These are phyloP conservation scores for Byssochlamys sp. DNA, from an alignment of 2,329 filamentous ascomycete species.

Conservation along the genomic window DNA sequence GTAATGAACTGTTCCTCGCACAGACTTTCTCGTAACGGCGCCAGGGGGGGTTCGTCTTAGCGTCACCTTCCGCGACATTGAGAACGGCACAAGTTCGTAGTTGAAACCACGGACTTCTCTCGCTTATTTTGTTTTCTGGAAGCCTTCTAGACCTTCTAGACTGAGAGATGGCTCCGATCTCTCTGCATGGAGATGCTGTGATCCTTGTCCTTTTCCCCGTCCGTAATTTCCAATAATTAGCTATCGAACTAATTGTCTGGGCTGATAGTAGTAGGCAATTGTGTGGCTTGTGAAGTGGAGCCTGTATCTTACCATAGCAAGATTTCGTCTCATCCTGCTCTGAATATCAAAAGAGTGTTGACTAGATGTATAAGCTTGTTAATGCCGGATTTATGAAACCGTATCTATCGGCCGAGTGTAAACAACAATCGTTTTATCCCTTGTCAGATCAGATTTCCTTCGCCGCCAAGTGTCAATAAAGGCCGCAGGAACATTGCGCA, in stretches of 20 bases:
- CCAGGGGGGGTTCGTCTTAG: not conserved
- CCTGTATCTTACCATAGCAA: not conserved
- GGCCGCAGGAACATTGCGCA: not conserved
- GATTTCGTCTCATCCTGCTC: not conserved
- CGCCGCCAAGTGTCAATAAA: not conserved
- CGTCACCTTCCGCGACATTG: not conserved
- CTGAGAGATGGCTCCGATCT: not conserved
- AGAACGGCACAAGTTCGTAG: not conserved
- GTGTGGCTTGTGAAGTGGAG: not conserved
- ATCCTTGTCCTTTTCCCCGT: not conserved
- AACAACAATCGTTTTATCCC: not conserved
- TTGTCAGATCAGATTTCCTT: not conserved
- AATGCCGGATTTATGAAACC: not conserved
- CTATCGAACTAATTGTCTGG: not conserved
- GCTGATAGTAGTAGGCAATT: not conserved
- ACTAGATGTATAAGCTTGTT: not conserved
- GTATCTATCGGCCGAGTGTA: not conserved
- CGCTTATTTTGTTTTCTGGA: not conserved
- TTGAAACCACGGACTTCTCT: not conserved
- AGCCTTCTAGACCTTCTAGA: not conserved
- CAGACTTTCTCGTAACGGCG: not conserved
- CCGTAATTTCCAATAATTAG: not conserved
- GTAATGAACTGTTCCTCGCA: not conserved
- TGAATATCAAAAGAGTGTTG: not conserved
- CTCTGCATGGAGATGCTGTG: not conserved